Conservation (phyloP, 225 moss, liverwort and hornwort species). For the Anthoceros angustus region DNA sequence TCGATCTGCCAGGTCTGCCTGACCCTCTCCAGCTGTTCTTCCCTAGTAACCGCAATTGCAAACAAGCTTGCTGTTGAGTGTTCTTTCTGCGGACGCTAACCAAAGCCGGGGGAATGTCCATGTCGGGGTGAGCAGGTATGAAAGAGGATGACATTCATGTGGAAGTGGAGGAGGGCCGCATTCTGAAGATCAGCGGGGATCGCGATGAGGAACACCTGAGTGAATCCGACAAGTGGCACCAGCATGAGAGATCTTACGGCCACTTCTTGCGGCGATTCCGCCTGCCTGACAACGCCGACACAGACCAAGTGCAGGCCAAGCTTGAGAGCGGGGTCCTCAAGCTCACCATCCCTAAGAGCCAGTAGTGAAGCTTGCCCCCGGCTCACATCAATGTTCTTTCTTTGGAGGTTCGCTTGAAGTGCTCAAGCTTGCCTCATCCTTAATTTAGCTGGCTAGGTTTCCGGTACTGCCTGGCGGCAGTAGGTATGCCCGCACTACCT, state of each 20-base stretch:
- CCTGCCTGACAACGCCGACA: conserved; percentile 4
- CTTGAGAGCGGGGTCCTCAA: background rate
- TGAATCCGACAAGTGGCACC: conserved; percentile 2
- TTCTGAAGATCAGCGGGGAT: conserved; percentile 4
- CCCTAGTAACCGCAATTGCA: background rate
- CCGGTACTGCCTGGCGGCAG: too few relatives aligned
- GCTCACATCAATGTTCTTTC: too few relatives aligned
- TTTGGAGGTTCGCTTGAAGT: too few relatives aligned
- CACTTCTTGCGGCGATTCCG: conserved; percentile 7
- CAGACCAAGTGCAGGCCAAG: background rate
- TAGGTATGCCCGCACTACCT: too few relatives aligned
- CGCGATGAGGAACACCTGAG: background rate
- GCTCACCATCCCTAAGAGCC: background rate
- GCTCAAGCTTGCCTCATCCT: too few relatives aligned
- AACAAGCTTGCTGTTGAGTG: background rate
- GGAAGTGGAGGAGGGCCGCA: conserved; percentile 6
- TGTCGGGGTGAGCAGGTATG: background rate
- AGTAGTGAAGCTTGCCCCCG: too few relatives aligned
- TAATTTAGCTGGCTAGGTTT: too few relatives aligned
- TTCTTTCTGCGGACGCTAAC: background rate
- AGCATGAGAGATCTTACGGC: background rate
- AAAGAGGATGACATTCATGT: background rate
- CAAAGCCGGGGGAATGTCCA: background rate
- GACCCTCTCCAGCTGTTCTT: background rate
- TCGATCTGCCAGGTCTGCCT: background rate